A percentile compares a stretch with the other conserved stretches of the same genome.
Conservation (phyloP, 306 rosid genomes). For the Sicyos edulis region DNA sequence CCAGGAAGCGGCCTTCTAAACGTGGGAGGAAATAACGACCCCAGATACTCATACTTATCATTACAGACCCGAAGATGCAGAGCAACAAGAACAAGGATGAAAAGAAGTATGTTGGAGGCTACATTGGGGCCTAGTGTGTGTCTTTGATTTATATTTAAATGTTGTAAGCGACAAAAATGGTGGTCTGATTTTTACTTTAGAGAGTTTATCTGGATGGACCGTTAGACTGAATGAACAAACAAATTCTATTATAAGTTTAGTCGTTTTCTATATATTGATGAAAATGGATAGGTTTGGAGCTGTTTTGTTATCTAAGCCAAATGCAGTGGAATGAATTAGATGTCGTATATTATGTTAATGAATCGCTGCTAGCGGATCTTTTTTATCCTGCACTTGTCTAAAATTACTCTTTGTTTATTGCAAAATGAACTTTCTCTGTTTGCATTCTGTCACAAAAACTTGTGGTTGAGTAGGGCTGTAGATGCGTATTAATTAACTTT, state of each 20-base stretch:
- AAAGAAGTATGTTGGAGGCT: slow-evolving; percentile 23
- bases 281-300: not conserved
- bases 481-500: not conserved
- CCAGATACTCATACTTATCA: slow-evolving; percentile 20
- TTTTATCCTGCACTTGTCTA: not conserved
- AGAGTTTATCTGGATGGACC: not conserved
- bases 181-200: not conserved
- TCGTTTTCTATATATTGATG: not conserved
- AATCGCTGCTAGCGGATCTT: not conserved
- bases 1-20: slow-evolving; percentile 46
- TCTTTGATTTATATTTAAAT: not conserved
- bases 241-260: not conserved
- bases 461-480: not conserved
- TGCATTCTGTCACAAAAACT: not conserved
- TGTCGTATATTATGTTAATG: not conserved
- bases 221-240: not conserved
- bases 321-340: not conserved
- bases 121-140: not conserved
- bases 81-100: slow-evolving; percentile 70
- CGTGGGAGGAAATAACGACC: slow-evolving; percentile 38
- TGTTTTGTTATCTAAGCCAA: not conserved
- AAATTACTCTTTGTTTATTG: not conserved
- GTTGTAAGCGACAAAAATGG: not conserved
- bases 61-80: slow-evolving; percentile 55
- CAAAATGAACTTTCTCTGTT: not conserved